Evolutionary conservation across 257 asterid genomes (phyloP), one percentile per base, ranked within the genome.

Genomic region (Nicotiana noctiflora): DNA sequence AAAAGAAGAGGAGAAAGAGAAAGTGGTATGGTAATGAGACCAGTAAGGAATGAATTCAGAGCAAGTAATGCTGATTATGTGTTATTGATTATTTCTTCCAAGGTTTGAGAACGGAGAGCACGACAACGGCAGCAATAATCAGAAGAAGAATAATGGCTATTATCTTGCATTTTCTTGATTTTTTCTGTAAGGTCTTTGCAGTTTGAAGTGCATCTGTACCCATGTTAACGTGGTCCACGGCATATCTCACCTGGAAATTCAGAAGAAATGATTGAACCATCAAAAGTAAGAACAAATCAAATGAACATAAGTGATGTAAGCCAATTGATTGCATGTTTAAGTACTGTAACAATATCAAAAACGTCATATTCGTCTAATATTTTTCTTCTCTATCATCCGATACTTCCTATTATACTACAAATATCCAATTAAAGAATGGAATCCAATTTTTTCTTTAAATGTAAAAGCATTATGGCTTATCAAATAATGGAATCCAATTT

Each of bases 181-280:
- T 92, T 82, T 86, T 91, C 86, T 93, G 96, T 91, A 93, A 83
- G 60, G 61, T 83, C 82, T 93, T 93, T 8, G 98, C 95, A 18
- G 93, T 91, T 84, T 93, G 92, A 61, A 93, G 97, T 75, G 96
- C 96, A 86, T 90, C 96, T 32, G 92, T 86, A 5, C 96, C 98
- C 93, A 83, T 84, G 52, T 86, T 78, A 52, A 93, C 98, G 18
- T 93, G 97, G 74, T 92, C 97, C 81, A 92, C 94, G 72, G 97
- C 90, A 85, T 88, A 90, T 84, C 62, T 81, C 67, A 93, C 98
- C 98, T 93, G 80, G 14, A 75, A 82, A 18, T n/a, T 1, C 61
- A 74, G 1, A 46, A 3, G 8, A 46, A 46, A 2, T 13, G 5
- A 62, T 62, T 62, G 9, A 72, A 72, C 21, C 19, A 72, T 12